A percentile compares a stretch with the other conserved stretches of the same genome.
These are phyloP conservation scores for Kwoniella mangroviensis DNA, from an alignment of 768 basidiomycete genomes.

Conservation along the genomic window DNA sequence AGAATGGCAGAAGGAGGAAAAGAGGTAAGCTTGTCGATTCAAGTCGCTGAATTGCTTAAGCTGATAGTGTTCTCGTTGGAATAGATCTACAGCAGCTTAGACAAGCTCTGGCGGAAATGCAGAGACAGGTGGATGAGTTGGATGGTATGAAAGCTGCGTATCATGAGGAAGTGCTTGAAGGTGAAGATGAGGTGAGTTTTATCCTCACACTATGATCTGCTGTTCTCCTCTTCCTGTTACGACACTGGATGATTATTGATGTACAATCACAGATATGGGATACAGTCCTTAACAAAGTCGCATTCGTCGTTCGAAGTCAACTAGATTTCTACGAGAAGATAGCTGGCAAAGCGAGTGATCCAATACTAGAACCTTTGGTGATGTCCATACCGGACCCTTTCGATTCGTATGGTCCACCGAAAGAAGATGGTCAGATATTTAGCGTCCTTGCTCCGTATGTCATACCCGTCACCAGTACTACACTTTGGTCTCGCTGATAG, in stretches of 20 bases:
- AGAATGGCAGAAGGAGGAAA: slow-evolving; percentile 70
- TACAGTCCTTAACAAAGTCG: slow-evolving; percentile 83
- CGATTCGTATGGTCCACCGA: slow-evolving; percentile 85
- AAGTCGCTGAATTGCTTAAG: background rate
- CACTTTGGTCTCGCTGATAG: background rate
- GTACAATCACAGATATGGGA: slow-evolving; percentile 69
- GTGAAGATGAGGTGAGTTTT: slow-evolving; percentile 74
- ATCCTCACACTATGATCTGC: background rate
- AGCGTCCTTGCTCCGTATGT: slow-evolving; percentile 78
- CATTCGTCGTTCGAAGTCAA: slow-evolving; percentile 81
- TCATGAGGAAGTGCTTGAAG: slow-evolving; percentile 84
- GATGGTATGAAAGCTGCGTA: slow-evolving; percentile 83
- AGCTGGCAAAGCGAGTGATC: slow-evolving; percentile 65
- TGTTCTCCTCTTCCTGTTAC: too few relatives aligned
- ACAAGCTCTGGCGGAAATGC: slow-evolving; percentile 77
- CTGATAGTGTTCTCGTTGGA: background rate
- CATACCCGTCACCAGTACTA: background rate
- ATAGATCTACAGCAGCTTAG: slow-evolving; percentile 86
- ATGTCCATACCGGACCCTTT: slow-evolving; percentile 90
- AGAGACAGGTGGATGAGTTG: slow-evolving; percentile 87
- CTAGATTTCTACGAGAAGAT: slow-evolving; percentile 83
- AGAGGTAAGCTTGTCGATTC: slow-evolving; percentile 66
- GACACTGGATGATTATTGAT: background rate
- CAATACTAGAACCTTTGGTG: slow-evolving; percentile 86
- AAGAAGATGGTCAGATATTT: slow-evolving; percentile 88